These are phyloP conservation scores for Vitellaria paradoxa DNA, from an alignment of 179 eudicot genomes.

Conservation along the genomic window DNA sequence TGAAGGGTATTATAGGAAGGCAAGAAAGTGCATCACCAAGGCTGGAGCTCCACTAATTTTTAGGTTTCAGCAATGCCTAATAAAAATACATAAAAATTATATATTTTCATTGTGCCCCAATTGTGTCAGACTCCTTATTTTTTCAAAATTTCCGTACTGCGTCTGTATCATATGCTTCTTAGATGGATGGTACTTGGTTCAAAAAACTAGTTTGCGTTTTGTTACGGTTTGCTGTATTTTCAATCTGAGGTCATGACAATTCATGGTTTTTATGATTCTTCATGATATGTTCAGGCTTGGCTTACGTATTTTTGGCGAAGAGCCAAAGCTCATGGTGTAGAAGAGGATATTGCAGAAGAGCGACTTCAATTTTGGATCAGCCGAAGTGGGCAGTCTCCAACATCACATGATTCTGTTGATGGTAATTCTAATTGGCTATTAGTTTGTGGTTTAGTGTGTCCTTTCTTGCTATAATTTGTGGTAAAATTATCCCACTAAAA, in stretches of 20 bases:
- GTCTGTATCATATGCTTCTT: no score
- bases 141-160: no score
- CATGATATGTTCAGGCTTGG: slow-evolving; percentile 68
- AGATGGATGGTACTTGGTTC: no score
- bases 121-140: no score
- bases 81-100: no score
- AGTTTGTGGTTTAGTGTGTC: not conserved
- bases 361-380: slow-evolving; percentile 75
- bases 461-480: not conserved
- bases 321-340: slow-evolving; percentile 83
- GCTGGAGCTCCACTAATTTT: not conserved
- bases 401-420: slow-evolving; percentile 89
- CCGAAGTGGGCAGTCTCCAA: slow-evolving; percentile 74
- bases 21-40: not conserved
- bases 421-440: slow-evolving; percentile 36
- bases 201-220: not conserved
- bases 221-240: not conserved
- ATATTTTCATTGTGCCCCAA: no score
- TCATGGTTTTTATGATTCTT: not conserved
- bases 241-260: no score
- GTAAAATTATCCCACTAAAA: not conserved
- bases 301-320: slow-evolving; percentile 92
- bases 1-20: no score
- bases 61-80: not conserved
- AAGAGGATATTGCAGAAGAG: slow-evolving; percentile 88